Evolutionary conservation across 2,329 filamentous ascomycete genomes (phyloP), one percentile per base, ranked within the genome.

Genomic region (Penicillium sp.): DNA sequence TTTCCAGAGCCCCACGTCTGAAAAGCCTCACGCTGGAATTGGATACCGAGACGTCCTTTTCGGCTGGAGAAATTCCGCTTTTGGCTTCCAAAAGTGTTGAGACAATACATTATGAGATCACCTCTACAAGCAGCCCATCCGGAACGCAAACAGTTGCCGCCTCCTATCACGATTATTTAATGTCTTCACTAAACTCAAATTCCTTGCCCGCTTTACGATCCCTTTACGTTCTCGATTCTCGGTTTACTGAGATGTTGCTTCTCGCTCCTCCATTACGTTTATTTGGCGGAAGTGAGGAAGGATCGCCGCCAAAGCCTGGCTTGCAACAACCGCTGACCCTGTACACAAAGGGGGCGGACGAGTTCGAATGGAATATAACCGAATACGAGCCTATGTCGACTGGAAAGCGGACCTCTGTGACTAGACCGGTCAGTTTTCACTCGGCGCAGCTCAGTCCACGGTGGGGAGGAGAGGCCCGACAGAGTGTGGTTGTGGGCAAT

Each of bases 191-290:
- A 30, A 83, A 94, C 59, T 82, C 85, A 16, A 88, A 87, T 60
- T 83, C 84, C 7, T 80, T 97, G 7, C 91, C 91, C 1, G 83
- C 81, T 35, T 80, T 97, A 8, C 81, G 81, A 35, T 83, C 86
- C 21, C 82, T 97, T 7, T 97, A 95, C 69, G 93, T 97, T 18
- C 88, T 90, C 51, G 91, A 97, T 65, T 83, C 88, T 24, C 80
- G 83, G 50, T 96, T 97, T 68, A 86, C 91, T 1, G 90, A 96
- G 63, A 81, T 87, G 11, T 83, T 97, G 5, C 81, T 91, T 14
- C 79, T 93, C 6, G 83, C 86, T 1, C 88, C 88, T 1, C 87
- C 89, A 2, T 78, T 77, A 1, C 76, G 79, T 6, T 72, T 79
- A 1, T 83, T 82, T 59, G 78, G 77, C 0, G 68, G 68, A 11